Percentiles rank a stretch among this genome's conserved stretches.
Evolutionary conservation across 2,329 filamentous ascomycete species (phyloP).

Genomic region (Pyrenophora tritici-repentis): DNA sequence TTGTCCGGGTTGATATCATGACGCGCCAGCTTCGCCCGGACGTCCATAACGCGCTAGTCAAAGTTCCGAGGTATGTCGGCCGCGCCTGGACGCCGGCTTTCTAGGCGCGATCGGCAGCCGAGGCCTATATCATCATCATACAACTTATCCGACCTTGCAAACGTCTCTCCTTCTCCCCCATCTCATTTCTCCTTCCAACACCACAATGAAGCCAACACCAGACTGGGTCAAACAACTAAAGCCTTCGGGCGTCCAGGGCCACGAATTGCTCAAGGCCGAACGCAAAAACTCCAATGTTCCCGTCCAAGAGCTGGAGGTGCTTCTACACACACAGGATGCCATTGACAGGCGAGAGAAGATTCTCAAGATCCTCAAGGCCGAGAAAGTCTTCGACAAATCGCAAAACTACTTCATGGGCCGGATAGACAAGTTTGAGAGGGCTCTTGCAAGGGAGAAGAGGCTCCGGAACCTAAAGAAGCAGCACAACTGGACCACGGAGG

Average conservation of each 20-base stretch:
- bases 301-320: slow-evolving; percentile 68
- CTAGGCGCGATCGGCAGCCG: slow-evolving; percentile 27
- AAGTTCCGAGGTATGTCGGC: slow-evolving; percentile 24
- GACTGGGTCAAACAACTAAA: slow-evolving; percentile 71
- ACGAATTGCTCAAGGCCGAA: slow-evolving; percentile 71
- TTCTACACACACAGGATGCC: slow-evolving; percentile 70
- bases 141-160: slow-evolving; percentile 11
- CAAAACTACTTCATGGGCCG: slow-evolving; percentile 77
- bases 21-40: slow-evolving; percentile 21
- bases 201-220: slow-evolving; percentile 52
- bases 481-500: slow-evolving; percentile 70
- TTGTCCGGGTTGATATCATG: no score
- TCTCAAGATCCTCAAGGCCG: slow-evolving; percentile 66
- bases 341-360: slow-evolving; percentile 66
- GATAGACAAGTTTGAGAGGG: slow-evolving; percentile 69
- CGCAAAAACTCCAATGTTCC: slow-evolving; percentile 69
- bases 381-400: slow-evolving; percentile 77
- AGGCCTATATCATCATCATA: slow-evolving; percentile 22
- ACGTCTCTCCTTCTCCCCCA: slow-evolving; percentile 13
- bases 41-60: slow-evolving; percentile 21
- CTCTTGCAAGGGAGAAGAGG: slow-evolving; percentile 72
- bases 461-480: slow-evolving; percentile 68
- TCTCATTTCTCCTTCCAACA: slow-evolving; percentile 2
- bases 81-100: background rate
- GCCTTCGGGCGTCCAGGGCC: slow-evolving; percentile 69